Conservation (phyloP, 495 filamentous ascomycete species). For the Trichoderma parareesei region DNA sequence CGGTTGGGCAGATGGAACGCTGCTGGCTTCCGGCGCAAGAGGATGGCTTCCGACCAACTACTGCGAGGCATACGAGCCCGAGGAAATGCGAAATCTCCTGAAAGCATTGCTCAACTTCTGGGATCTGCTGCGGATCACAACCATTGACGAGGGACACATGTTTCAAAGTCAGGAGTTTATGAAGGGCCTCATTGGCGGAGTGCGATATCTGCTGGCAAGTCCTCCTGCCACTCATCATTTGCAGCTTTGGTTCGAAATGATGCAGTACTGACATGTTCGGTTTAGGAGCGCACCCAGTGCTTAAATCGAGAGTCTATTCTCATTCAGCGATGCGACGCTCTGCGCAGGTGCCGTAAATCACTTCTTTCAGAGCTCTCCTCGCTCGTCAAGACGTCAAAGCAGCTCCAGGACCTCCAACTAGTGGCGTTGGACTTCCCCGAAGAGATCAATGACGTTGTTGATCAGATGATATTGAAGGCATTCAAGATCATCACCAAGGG, state of each 20-base stretch:
- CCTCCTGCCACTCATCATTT: neutral
- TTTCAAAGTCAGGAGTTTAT: slow-evolving; percentile 86
- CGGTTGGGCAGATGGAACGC: slow-evolving; percentile 98
- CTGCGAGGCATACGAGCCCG: slow-evolving; percentile 86
- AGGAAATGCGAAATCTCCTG: slow-evolving; percentile 75
- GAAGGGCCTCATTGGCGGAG: slow-evolving; percentile 85
- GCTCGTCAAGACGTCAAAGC: slow-evolving; percentile 79
- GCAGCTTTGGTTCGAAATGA: neutral
- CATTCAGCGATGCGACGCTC: slow-evolving; percentile 63
- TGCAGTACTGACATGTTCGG: neutral
- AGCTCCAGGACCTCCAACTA: slow-evolving; percentile 56
- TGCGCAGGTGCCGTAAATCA: slow-evolving; percentile 76
- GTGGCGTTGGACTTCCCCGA: slow-evolving; percentile 39
- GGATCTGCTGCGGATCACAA: slow-evolving; percentile 72
- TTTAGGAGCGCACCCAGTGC: slow-evolving; percentile 78
- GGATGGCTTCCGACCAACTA: slow-evolving; percentile 99
- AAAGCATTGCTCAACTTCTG: slow-evolving; percentile 86
- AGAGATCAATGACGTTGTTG: slow-evolving; percentile 66
- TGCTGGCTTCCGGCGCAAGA: slow-evolving; percentile 75
- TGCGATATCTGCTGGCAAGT: slow-evolving; percentile 80
- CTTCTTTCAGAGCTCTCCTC: slow-evolving; percentile 82
- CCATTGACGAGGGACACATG: slow-evolving; percentile 53
- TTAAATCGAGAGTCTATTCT: slow-evolving; percentile 70
- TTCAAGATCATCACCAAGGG: slow-evolving; percentile 91
- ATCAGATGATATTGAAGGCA: slow-evolving; percentile 87